These are phyloP conservation scores for Triglochin maritima DNA, from an alignment of 106 monocot genomes.

Conservation along the genomic window DNA sequence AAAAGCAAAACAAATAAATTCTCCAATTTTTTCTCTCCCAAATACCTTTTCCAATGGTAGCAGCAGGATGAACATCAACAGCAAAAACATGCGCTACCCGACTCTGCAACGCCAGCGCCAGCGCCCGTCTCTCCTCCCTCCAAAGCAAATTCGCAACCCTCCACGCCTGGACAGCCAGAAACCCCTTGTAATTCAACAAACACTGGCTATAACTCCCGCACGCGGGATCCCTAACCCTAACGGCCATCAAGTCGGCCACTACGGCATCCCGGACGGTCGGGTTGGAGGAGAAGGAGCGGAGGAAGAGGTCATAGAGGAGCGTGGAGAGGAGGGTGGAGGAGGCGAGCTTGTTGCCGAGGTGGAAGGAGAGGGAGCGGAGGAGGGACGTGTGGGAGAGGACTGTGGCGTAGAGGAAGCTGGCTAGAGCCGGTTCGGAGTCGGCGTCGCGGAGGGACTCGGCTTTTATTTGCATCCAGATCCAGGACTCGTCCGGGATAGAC, in stretches of 20 bases:
- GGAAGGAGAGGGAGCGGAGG: slow-evolving; percentile 23
- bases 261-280: slow-evolving; percentile 6
- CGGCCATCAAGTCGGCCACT: slow-evolving; percentile 11
- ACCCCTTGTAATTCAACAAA: slow-evolving; percentile 20
- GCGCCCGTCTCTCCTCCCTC: slow-evolving; percentile 3
- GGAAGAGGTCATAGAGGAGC: slow-evolving; percentile 23
- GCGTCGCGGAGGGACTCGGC: slow-evolving; percentile 15
- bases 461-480: slow-evolving; percentile 18
- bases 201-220: slow-evolving; percentile 14
- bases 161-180: slow-evolving; percentile 13
- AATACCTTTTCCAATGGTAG: neutral
- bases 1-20: too few species aligned
- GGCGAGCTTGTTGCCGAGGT: slow-evolving; percentile 19
- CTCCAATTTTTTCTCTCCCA: too few species aligned
- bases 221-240: slow-evolving; percentile 8
- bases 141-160: slow-evolving; percentile 8
- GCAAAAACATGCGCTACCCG: slow-evolving; percentile 16
- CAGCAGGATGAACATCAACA: slow-evolving; percentile 17
- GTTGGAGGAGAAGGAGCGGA: slow-evolving; percentile 2
- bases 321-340: slow-evolving; percentile 20
- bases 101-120: slow-evolving; percentile 14
- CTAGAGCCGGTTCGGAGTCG: slow-evolving; percentile 28
- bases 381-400: slow-evolving; percentile 64
- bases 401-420: slow-evolving; percentile 63
- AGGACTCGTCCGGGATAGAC: slow-evolving; percentile 7